phyloP scores from a whole-genome alignment of 2,329 filamentous ascomycete species.

The Exophiala phaeomuriformis region DNA sequence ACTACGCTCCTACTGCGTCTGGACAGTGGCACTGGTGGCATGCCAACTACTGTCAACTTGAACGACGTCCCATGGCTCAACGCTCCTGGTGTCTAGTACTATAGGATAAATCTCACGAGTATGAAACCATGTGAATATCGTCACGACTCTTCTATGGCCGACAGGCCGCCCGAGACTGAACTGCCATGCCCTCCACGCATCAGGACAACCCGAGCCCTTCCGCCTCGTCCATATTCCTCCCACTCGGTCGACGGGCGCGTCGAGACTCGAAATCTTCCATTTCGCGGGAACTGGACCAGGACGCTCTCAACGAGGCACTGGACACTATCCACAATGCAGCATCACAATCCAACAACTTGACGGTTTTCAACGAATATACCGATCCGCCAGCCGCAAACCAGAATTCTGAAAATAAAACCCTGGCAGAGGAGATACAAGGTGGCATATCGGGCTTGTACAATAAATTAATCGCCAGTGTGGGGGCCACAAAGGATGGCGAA shows the following conservation, averaged over 20 bases:
- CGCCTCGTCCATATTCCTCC: slow-evolving; percentile 39
- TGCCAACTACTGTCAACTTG: background rate
- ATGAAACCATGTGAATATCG: slow-evolving; percentile 13
- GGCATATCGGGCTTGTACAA: slow-evolving; percentile 85
- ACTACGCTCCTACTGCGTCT: too few relatives aligned
- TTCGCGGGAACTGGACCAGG: slow-evolving; percentile 56
- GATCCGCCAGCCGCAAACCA: slow-evolving; percentile 53
- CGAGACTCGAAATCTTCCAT: slow-evolving; percentile 47
- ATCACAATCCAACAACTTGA: slow-evolving; percentile 76
- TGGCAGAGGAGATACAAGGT: slow-evolving; percentile 70
- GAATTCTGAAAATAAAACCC: slow-evolving; percentile 59
- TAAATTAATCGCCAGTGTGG: slow-evolving; percentile 75
- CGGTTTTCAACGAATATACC: slow-evolving; percentile 89
- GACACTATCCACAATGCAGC: slow-evolving; percentile 84
- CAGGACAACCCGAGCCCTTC: slow-evolving; percentile 38
- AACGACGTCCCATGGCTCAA: background rate
- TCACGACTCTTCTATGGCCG: slow-evolving; percentile 11
- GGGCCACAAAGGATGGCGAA: slow-evolving; percentile 51
- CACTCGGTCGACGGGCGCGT: slow-evolving; percentile 36
- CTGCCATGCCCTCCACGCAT: slow-evolving; percentile 3
- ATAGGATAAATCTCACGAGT: slow-evolving; percentile 4
- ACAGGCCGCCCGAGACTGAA: slow-evolving; percentile 13
- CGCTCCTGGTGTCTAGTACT: background rate
- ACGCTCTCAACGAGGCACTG: slow-evolving; percentile 67
- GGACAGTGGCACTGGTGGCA: background rate